Evolutionary conservation across 2,329 filamentous ascomycete genomes (phyloP), one percentile per base, ranked within the genome.

Genomic region (Cercospora sesami): DNA sequence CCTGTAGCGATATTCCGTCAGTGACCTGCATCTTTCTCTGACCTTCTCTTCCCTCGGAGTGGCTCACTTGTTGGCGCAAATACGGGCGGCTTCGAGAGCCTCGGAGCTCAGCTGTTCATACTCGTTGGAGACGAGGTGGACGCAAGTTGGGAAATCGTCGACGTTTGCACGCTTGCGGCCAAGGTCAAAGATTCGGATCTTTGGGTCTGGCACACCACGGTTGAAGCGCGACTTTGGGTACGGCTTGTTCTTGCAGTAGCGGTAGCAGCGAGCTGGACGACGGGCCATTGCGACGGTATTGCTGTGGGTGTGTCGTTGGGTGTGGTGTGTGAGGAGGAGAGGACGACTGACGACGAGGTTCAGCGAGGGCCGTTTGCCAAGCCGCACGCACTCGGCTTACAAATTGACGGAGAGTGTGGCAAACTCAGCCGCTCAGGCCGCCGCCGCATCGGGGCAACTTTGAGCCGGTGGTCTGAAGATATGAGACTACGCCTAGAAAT

Each of bases 171-270:
- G 91, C 93, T 99, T 99, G 85, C 78, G 78, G 71, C 78, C 78
- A 45, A 80, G 75, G 71, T 80, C 78, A 88, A 97, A 99, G 89
- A 99, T 99, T 82, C 93, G 91, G 57, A 76, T 69, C 85, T 90
- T 90, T 75, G 87, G 85, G 82, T 89, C 87, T 77, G 76, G 77
- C 68, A 78, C 77, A 98, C 95, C 95, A 89, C 95, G 94, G 92
- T 99, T 99, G 92, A 98, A 99, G 81, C 95, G 93, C 80, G 94
- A 97, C 91, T 99, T 99, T 79, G 95, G 95, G 86, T 97, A 98
- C 84, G 94, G 93, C 91, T 97, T 97, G 91, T 98, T 99, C 93
- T 99, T 99, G 94, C 95, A 99, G 92, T 99, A 99, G 83, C 95
- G 76, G 75, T 79, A 99, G 88, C 95, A 99, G 88, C 95, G 92